Conservation (phyloP, 2,329 filamentous ascomycete species). For the Ilyonectria mors-panacis region DNA sequence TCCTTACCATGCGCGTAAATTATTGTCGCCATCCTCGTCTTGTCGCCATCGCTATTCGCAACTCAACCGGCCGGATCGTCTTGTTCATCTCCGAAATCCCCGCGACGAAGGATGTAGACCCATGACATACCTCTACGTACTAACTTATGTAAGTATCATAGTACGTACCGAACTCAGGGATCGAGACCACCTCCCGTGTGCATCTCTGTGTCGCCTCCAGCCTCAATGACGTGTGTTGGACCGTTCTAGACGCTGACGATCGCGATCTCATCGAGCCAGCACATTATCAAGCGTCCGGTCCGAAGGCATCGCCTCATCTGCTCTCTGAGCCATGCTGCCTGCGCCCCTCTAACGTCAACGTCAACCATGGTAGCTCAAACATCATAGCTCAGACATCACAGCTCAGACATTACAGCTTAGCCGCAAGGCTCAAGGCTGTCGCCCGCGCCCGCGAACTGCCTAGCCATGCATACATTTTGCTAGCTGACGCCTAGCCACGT, state of each 20-base stretch:
- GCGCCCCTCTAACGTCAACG: conserved; percentile 15
- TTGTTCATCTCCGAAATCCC: conserved; percentile 31
- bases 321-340: conserved; percentile 16
- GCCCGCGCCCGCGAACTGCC: conserved; percentile 6
- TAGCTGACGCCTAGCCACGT: conserved; percentile 26
- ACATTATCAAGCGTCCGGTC: conserved; percentile 33
- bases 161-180: conserved; percentile 1
- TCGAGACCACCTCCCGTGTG: conserved; percentile 21
- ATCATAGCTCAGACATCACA: not conserved
- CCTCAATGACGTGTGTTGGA: conserved; percentile 45
- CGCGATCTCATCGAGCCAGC: conserved; percentile 33
- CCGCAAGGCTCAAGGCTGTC: conserved; percentile 1
- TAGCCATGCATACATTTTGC: conserved; percentile 19
- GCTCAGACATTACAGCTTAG: not conserved
- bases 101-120: conserved; percentile 5
- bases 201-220: conserved; percentile 26
- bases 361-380: not conserved
- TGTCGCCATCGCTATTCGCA: not conserved
- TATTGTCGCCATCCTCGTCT: conserved; percentile 7
- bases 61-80: conserved; percentile 22
- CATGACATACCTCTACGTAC: conserved; percentile 2
- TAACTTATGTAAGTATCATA: not conserved
- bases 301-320: conserved; percentile 32
- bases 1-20: conserved; percentile 13
- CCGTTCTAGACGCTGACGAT: conserved; percentile 47